Conservation (phyloP, 2,329 filamentous ascomycete species). For the Ophiosphaerella narmari region DNA sequence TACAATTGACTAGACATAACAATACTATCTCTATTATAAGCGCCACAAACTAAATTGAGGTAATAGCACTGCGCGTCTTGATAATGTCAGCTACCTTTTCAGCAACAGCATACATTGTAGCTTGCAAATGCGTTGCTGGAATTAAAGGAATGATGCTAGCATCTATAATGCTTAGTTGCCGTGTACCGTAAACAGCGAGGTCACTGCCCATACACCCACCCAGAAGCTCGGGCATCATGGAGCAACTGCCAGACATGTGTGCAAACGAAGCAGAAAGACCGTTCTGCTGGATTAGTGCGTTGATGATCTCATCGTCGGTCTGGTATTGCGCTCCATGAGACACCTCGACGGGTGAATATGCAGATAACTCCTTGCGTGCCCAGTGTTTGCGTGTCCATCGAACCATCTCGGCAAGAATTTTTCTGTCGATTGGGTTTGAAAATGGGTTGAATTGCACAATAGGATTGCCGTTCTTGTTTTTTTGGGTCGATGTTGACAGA, state of each 20-base stretch:
- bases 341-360: constrained; percentile 39
- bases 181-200: constrained; percentile 31
- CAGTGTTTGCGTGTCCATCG: constrained; percentile 44
- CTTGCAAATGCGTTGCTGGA: constrained; percentile 33
- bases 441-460: constrained; percentile 42
- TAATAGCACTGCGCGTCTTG: constrained; percentile 20
- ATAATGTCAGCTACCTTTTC: constrained; percentile 42
- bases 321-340: constrained; percentile 26
- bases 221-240: constrained; percentile 34
- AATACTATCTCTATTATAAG: not conserved
- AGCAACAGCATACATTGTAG: constrained; percentile 39
- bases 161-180: constrained; percentile 37
- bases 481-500: constrained; percentile 44
- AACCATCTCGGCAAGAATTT: constrained; percentile 42
- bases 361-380: constrained; percentile 34
- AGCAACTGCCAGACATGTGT: constrained; percentile 30
- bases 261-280: constrained; percentile 27
- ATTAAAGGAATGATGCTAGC: constrained; percentile 37
- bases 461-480: constrained; percentile 36
- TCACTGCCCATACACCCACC: constrained; percentile 34
- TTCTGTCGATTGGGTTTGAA: constrained; percentile 44
- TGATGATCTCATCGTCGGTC: constrained; percentile 33
- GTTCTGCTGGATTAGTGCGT: constrained; percentile 14
- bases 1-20: not conserved
- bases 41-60: not conserved